Conservation (phyloP, 805 yeast species). For the Nakazawaea wickerhamii region DNA sequence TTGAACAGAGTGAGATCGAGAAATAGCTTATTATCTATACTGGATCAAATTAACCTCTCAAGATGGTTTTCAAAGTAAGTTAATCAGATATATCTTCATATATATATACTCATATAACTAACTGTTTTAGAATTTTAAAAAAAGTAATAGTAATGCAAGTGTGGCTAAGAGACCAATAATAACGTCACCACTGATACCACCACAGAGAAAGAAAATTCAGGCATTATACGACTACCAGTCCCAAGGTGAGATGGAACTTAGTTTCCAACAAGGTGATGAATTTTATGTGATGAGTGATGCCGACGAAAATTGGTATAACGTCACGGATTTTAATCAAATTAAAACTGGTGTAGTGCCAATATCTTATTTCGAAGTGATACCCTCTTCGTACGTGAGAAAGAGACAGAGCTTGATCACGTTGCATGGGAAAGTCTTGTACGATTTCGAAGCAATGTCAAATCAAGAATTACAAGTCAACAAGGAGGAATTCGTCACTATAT, state of each 20-base stretch:
- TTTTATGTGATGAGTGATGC: slow-evolving; percentile 71
- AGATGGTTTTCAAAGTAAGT: slow-evolving; percentile 8
- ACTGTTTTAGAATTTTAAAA: slow-evolving; percentile 6
- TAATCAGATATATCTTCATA: no score
- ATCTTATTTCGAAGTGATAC: slow-evolving; percentile 74
- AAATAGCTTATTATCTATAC: no score
- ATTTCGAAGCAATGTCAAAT: slow-evolving; percentile 72
- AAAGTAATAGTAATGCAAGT: slow-evolving; percentile 1
- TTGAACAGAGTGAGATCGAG: no score
- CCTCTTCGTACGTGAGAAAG: slow-evolving; percentile 35
- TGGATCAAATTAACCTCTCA: no score
- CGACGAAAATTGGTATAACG: slow-evolving; percentile 76
- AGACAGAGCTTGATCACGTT: slow-evolving; percentile 29
- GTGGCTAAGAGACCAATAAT: slow-evolving; percentile 5
- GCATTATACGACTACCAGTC: slow-evolving; percentile 77
- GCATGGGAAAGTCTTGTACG: slow-evolving; percentile 82
- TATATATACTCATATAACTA: no score
- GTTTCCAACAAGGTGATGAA: slow-evolving; percentile 79
- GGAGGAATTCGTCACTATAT: slow-evolving; percentile 86
- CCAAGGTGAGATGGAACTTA: slow-evolving; percentile 75
- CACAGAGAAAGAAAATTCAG: slow-evolving; percentile 56
- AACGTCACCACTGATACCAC: slow-evolving; percentile 11
- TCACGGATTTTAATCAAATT: slow-evolving; percentile 71
- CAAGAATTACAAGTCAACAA: slow-evolving; percentile 83
- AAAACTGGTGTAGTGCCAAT: slow-evolving; percentile 86